phyloP scores from a whole-genome alignment of 192 early-diverging fungal species.

The Paraglomus brasilianum region DNA sequence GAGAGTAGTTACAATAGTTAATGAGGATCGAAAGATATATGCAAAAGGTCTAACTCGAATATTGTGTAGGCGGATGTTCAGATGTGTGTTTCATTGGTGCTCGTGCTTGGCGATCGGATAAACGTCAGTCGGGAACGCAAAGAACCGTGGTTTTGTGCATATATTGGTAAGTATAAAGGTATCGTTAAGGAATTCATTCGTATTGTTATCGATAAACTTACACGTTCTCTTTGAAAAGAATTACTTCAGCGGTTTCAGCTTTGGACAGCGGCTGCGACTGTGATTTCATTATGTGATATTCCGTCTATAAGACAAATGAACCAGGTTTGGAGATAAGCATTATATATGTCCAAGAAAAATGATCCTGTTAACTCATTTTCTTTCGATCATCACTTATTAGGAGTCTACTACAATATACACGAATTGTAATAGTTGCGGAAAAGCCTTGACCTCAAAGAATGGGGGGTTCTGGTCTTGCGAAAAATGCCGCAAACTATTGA shows the following conservation, averaged over 20 bases:
- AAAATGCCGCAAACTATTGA: conserved; percentile 60
- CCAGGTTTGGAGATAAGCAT: conserved; percentile 40
- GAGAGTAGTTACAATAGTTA: no score
- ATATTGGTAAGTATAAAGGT: conserved; percentile 54
- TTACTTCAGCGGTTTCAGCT: conserved; percentile 70
- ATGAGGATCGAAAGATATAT: no score
- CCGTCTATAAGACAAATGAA: conserved; percentile 46
- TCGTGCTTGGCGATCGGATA: conserved; percentile 53
- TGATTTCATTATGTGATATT: conserved; percentile 57
- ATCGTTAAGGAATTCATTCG: not conserved
- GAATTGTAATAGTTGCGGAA: conserved; percentile 62
- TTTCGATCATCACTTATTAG: conserved; percentile 36
- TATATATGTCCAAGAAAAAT: no score
- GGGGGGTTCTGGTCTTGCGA: conserved; percentile 69
- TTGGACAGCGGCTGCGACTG: conserved; percentile 61
- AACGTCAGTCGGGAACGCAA: conserved; percentile 45
- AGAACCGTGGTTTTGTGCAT: conserved; percentile 67
- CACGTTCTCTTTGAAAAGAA: conserved; percentile 41
- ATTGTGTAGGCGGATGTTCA: conserved; percentile 63
- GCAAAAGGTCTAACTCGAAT: not conserved
- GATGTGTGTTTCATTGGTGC: conserved; percentile 71
- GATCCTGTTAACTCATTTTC: not conserved
- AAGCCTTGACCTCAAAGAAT: conserved; percentile 51
- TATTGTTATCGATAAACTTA: not conserved
- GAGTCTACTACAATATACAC: conserved; percentile 74